A percentile compares a stretch with the other conserved stretches of the same genome.
Conservation (phyloP, 169 alveolate species). For the Eimeria sp. region DNA sequence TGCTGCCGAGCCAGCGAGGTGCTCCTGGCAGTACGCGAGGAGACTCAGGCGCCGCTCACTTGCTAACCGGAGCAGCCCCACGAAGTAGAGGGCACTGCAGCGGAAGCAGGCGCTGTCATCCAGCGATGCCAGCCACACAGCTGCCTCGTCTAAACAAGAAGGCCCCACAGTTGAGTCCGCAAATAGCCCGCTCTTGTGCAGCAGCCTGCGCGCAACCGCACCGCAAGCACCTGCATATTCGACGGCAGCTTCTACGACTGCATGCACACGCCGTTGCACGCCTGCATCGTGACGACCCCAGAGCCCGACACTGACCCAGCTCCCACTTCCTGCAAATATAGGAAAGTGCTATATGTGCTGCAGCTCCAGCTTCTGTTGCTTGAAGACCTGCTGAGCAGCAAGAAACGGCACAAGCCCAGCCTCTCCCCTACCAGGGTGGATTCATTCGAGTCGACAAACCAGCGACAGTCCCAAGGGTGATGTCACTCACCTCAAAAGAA, state of each 20-base stretch:
- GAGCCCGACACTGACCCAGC: background rate
- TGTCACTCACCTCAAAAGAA: background rate
- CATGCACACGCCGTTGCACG: background rate
- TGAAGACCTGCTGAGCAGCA: background rate
- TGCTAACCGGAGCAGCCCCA: constrained; percentile 7
- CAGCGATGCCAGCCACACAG: constrained; percentile 47
- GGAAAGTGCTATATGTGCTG: background rate
- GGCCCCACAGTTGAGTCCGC: background rate
- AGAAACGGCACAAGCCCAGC: background rate
- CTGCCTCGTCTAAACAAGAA: constrained; percentile 18
- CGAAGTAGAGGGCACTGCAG: constrained; percentile 60
- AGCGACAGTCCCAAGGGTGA: background rate
- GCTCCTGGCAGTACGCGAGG: constrained; percentile 6
- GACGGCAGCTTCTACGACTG: background rate
- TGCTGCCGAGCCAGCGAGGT: background rate
- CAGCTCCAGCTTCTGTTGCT: background rate
- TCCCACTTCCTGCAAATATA: background rate
- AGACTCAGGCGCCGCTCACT: constrained; percentile 54
- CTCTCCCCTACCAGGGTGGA: background rate
- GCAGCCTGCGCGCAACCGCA: constrained; percentile 31
- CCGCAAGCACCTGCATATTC: background rate
- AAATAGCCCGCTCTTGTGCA: constrained; percentile 56
- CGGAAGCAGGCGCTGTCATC: constrained; percentile 43
- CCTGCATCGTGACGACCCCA: background rate
- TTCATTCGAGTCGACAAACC: no score